A percentile compares a stretch with the other conserved stretches of the same genome.
Conservation (phyloP, 73 alveolate species). For the Uronychia binucleata region DNA sequence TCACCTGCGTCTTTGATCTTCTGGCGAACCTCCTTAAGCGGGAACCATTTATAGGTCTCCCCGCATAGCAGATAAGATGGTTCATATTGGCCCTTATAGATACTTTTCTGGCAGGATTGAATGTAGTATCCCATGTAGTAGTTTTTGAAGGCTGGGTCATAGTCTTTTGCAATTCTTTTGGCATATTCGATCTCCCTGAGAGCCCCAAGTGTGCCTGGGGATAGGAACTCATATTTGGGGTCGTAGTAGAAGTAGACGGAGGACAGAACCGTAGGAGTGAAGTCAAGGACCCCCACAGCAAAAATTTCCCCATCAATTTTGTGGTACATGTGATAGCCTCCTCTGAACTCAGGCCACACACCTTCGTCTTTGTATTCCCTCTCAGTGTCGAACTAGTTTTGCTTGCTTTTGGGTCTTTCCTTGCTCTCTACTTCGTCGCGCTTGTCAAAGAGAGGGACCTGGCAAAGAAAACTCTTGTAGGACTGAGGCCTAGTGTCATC, state of each 20-base stretch:
- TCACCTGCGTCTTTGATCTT: background rate
- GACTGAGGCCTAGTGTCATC: no score
- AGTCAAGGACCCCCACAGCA: slow-evolving; percentile 90
- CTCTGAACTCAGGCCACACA: slow-evolving; percentile 74
- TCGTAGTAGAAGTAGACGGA: slow-evolving; percentile 90
- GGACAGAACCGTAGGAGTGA: slow-evolving; percentile 67
- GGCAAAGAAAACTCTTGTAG: slow-evolving; percentile 64
- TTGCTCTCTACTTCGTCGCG: slow-evolving; percentile 24
- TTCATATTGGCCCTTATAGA: slow-evolving; percentile 84
- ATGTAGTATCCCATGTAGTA: slow-evolving; percentile 89
- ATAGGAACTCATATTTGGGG: slow-evolving; percentile 81
- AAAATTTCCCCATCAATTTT: slow-evolving; percentile 77
- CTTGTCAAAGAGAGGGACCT: slow-evolving; percentile 55
- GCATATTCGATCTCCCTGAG: slow-evolving; percentile 91
- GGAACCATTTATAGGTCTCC: slow-evolving; percentile 66
- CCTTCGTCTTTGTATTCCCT: slow-evolving; percentile 69
- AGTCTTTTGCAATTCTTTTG: slow-evolving; percentile 58
- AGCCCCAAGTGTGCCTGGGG: slow-evolving; percentile 88
- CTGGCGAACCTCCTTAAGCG: background rate
- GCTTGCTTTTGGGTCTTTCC: background rate
- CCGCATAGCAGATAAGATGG: slow-evolving; percentile 91
- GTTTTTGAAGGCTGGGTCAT: slow-evolving; percentile 71
- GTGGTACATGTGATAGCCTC: slow-evolving; percentile 92
- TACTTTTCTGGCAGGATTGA: slow-evolving; percentile 75
- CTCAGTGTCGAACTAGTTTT: slow-evolving; percentile 21